Conservation (phyloP, 2,329 filamentous ascomycete genomes). For the Xylaria sp. region DNA sequence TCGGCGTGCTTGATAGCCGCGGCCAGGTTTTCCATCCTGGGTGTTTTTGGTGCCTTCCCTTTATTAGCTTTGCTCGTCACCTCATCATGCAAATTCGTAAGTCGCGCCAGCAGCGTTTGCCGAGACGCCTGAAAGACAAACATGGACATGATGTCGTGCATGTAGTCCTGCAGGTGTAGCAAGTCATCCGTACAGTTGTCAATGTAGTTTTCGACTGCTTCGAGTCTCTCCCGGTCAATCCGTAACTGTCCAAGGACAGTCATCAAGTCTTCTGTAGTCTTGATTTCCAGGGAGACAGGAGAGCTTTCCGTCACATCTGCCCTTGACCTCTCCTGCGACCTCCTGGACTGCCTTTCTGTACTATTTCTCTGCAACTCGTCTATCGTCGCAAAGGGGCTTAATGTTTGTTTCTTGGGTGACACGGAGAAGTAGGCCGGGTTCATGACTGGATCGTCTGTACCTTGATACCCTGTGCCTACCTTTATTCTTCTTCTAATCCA, state of each 20-base stretch:
- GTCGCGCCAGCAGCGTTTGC: constrained; percentile 72
- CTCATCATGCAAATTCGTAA: constrained; percentile 69
- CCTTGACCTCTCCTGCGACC: constrained; percentile 44
- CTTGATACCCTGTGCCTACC: constrained; percentile 53
- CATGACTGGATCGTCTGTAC: constrained; percentile 67
- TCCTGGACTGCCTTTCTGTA: constrained; percentile 36
- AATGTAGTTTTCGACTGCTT: constrained; percentile 83
- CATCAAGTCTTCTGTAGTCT: constrained; percentile 73
- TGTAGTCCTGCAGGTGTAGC: constrained; percentile 73
- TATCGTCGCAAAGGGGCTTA: constrained; percentile 48
- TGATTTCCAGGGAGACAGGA: constrained; percentile 55
- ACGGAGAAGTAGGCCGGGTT: constrained; percentile 83
- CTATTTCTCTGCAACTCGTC: constrained; percentile 43
- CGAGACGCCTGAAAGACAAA: constrained; percentile 91
- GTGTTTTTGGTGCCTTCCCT: constrained; percentile 41
- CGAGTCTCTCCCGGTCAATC: constrained; percentile 91
- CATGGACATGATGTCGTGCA: constrained; percentile 83
- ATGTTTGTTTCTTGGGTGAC: constrained; percentile 52
- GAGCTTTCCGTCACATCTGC: constrained; percentile 43
- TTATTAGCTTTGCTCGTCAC: constrained; percentile 38
- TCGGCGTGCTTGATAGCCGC: constrained; percentile 78
- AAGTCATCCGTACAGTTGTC: constrained; percentile 77
- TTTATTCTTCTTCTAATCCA: constrained; percentile 86
- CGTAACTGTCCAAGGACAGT: constrained; percentile 68
- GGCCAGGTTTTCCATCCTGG: constrained; percentile 70